Evolutionary conservation across 257 asterid species (phyloP).

Genomic region (Jaltomata sinuosa): DNA sequence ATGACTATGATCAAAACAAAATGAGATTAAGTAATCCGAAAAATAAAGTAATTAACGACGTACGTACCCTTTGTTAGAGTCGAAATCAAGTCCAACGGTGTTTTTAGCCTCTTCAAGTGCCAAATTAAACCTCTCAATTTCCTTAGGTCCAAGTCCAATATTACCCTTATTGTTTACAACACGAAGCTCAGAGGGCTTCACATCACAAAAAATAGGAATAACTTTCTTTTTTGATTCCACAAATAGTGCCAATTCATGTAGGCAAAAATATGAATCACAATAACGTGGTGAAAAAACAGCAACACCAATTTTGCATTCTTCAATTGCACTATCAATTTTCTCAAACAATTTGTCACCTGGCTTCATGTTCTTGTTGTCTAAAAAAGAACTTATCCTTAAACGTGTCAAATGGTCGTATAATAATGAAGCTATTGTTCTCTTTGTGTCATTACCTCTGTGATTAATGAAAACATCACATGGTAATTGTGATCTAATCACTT

Average conservation of each 20-base stretch:
- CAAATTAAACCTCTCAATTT: conserved; percentile 21
- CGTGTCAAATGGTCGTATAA: conserved; percentile 30
- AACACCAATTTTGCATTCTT: conserved; percentile 35
- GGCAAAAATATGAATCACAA: conserved; percentile 49
- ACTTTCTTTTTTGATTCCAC: conserved; percentile 31
- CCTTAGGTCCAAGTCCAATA: neutral
- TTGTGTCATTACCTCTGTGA: conserved; percentile 47
- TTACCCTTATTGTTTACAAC: conserved; percentile 3
- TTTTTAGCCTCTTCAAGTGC: conserved; percentile 45
- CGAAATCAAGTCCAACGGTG: conserved; percentile 40
- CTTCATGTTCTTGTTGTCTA: conserved; percentile 55
- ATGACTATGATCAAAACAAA: neutral
- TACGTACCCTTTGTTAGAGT: conserved; percentile 35
- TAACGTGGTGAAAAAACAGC: conserved; percentile 44
- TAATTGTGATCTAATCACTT: neutral
- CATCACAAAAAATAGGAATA: conserved; percentile 42
- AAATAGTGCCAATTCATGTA: conserved; percentile 41
- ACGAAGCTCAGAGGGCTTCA: conserved; percentile 39
- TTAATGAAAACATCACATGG: conserved; percentile 48
- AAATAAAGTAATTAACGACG: neutral
- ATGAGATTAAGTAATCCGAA: neutral
- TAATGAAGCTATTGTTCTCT: conserved; percentile 27
- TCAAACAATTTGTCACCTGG: conserved; percentile 50
- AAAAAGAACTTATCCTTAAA: conserved; percentile 19
- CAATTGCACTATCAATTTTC: conserved; percentile 30